Base-by-base conservation (phyloP, 768 basidiomycete genomes). In the Scleroderma bovista region DNA sequence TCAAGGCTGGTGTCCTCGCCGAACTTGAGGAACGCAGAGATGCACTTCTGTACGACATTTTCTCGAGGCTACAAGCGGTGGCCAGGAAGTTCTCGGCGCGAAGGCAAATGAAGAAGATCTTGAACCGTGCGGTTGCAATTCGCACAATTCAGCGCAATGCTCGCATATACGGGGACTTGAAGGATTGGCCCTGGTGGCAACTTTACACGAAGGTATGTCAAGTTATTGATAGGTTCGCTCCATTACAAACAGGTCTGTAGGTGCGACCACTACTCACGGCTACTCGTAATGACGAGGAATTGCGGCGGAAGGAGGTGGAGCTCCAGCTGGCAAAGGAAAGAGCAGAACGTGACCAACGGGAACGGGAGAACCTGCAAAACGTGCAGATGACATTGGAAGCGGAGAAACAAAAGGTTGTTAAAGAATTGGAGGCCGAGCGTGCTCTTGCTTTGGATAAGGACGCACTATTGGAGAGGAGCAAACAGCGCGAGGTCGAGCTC, bases 141-240 rank as follows among this genome's bases (percentile, higher is more conserved):
- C 80, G 89, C 41, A 94, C 90, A 1, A 93, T 98, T 53, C 96
- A 98, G 63, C 79, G 84, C 40, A 99, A 99, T 63, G 95, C 95
- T 2, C 75, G 93, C 19, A 77, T 96, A 19, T 98, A 98, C 62
- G 84, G 86, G 7, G 86, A 91, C 48, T 75, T 99, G 24, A 77
- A 83, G 41, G 91, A 95, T 46, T 98, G 96, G 96, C 93, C 95
- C 1, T 98, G 96, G 96, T 99, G 96, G 96, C 88, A 93, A 54
- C 75, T 98, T 9, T 99, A 94, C 64, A 93, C 93, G 2, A 95
- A 95, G 75, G 92, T 82, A 53, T 40, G 67, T 3, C 29, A 12
- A 12, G 13, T 33, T 20, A 31, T 26, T 23, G 26, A n/a, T 38
- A 31, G 46, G 9, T 36, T 38, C 41, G 20, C 44, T 48, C 5